These are phyloP conservation scores for Venturia aucupariae DNA, from an alignment of 2,329 filamentous ascomycete species.

Conservation along the genomic window DNA sequence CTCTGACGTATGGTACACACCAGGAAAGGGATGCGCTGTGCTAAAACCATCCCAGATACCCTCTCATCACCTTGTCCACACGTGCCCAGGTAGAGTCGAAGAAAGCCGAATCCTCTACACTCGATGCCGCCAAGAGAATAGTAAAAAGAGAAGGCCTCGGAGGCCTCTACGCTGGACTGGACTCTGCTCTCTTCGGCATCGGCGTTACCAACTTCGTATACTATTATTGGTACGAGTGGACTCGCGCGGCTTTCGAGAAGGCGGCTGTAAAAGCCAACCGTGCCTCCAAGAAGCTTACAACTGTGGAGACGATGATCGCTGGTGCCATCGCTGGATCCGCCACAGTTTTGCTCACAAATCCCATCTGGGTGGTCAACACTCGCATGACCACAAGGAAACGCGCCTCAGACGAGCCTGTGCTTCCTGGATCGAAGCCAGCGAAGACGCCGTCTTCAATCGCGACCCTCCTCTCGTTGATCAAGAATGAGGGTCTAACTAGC, in stretches of 20 bases:
- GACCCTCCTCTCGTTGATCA: slow-evolving; percentile 71
- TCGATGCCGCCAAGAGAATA: slow-evolving; percentile 75
- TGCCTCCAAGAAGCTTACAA: slow-evolving; percentile 72
- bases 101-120: slow-evolving; percentile 75
- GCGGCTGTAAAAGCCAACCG: slow-evolving; percentile 66
- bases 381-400: slow-evolving; percentile 82
- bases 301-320: slow-evolving; percentile 87
- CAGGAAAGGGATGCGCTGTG: not conserved
- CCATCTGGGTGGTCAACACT: slow-evolving; percentile 98
- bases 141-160: slow-evolving; percentile 82
- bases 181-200: slow-evolving; percentile 93
- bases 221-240: slow-evolving; percentile 99
- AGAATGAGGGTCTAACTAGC: slow-evolving; percentile 72
- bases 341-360: slow-evolving; percentile 93
- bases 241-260: slow-evolving; percentile 69
- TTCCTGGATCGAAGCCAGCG: slow-evolving; percentile 32
- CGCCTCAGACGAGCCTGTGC: slow-evolving; percentile 36
- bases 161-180: slow-evolving; percentile 86
- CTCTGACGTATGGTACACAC: slow-evolving; percentile 60
- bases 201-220: slow-evolving; percentile 99
- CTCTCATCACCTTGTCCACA: slow-evolving; percentile 93
- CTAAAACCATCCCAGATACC: slow-evolving; percentile 53
- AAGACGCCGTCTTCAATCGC: slow-evolving; percentile 61
- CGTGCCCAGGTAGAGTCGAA: slow-evolving; percentile 96
- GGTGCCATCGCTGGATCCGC: slow-evolving; percentile 89